Conservation (phyloP, 768 basidiomycete genomes). For the Psilocybe cubensis region DNA sequence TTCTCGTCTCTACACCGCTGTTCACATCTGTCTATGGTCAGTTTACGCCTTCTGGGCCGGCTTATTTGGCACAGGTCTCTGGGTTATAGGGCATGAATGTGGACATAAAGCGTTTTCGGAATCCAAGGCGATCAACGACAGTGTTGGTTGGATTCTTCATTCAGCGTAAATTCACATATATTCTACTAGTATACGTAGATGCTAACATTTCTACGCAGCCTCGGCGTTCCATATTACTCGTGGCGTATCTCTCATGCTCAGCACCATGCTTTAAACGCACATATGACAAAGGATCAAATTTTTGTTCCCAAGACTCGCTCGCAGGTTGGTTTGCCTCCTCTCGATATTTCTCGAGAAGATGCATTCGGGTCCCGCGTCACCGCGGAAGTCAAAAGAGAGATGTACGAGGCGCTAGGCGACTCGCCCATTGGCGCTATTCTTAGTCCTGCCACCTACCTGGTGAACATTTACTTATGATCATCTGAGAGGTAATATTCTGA, state of each 20-base stretch:
- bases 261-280: slow-evolving; percentile 53
- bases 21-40: neutral
- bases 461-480: slow-evolving; percentile 60
- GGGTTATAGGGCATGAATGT: slow-evolving; percentile 67
- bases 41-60: slow-evolving; percentile 23
- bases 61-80: slow-evolving; percentile 56
- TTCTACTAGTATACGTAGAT: neutral
- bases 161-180: slow-evolving; percentile 3
- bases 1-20: neutral
- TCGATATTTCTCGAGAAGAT: neutral
- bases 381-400: slow-evolving; percentile 40
- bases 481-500: slow-evolving; percentile 35
- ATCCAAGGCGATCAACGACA: slow-evolving; percentile 49
- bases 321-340: slow-evolving; percentile 51
- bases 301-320: slow-evolving; percentile 63
- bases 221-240: slow-evolving; percentile 57
- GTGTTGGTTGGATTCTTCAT: slow-evolving; percentile 51
- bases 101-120: slow-evolving; percentile 61
- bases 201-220: slow-evolving; percentile 42
- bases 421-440: slow-evolving; percentile 43
- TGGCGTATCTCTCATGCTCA: slow-evolving; percentile 60
- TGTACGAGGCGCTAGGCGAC: slow-evolving; percentile 59
- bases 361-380: neutral
- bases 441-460: slow-evolving; percentile 42
- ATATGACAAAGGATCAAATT: slow-evolving; percentile 57